A percentile compares a stretch with the other conserved stretches of the same genome.
Evolutionary conservation across 371 early-diverging fungal species (phyloP).

Genomic region (Actinomortierella ambigua): DNA sequence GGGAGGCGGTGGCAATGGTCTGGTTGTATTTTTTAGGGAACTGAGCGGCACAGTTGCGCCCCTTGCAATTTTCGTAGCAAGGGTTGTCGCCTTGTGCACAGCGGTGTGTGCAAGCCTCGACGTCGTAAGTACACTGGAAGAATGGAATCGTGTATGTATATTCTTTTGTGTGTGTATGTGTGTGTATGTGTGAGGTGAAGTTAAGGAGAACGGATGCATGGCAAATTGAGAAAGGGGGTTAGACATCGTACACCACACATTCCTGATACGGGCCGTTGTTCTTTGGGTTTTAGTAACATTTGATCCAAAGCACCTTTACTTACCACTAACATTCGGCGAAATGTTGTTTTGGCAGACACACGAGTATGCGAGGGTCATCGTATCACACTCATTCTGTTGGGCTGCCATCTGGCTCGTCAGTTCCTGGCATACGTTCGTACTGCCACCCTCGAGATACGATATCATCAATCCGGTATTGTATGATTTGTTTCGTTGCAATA

Average conservation of each 20-base stretch:
- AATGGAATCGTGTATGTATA: conserved; percentile 49
- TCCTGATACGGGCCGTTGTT: neutral
- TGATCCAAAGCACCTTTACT: neutral
- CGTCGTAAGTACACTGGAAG: conserved; percentile 37
- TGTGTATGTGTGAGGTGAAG: neutral
- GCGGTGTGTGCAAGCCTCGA: conserved; percentile 20
- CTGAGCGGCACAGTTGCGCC: conserved; percentile 36
- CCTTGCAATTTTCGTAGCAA: conserved; percentile 28
- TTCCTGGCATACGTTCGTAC: conserved; percentile 42
- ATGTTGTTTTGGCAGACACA: conserved; percentile 31
- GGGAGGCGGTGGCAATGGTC: conserved; percentile 20
- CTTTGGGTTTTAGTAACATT: neutral
- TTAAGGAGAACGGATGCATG: no score
- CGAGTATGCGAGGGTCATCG: conserved; percentile 12
- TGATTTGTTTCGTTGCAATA: no score
- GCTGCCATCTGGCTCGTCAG: conserved; percentile 20
- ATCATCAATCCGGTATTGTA: no score
- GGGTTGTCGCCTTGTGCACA: conserved; percentile 25
- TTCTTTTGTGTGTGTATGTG: conserved; percentile 12
- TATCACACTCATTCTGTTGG: conserved; percentile 30
- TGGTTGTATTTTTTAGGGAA: conserved; percentile 43
- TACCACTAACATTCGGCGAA: conserved; percentile 30
- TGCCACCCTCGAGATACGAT: no score
- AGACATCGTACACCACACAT: neutral
- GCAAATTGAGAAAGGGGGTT: no score